phyloP scores from a whole-genome alignment of 108 stramenopile species.

The Nitzschia palea region DNA sequence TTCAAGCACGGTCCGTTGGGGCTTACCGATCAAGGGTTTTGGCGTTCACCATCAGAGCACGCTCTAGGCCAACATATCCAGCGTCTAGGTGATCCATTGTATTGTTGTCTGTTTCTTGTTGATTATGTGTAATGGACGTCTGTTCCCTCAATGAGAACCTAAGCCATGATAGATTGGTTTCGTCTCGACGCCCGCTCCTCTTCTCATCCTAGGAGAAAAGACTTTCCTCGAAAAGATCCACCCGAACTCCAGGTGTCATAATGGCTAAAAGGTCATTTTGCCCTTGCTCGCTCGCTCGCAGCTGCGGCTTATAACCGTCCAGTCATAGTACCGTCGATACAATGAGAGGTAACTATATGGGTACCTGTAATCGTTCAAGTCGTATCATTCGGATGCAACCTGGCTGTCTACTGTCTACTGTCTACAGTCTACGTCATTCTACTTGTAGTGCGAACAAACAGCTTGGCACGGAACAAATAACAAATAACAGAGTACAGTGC shows the following conservation, averaged over 20 bases:
- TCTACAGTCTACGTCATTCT: neutral
- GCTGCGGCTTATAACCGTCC: too few relatives aligned
- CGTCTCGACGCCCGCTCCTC: neutral
- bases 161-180: neutral
- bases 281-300: too few relatives aligned
- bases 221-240: constrained; percentile 10
- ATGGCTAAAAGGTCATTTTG: constrained; percentile 4
- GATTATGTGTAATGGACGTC: neutral
- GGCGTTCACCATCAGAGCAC: constrained; percentile 39
- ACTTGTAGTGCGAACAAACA: too few relatives aligned
- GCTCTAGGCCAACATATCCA: constrained; percentile 36
- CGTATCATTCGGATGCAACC: neutral
- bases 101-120: constrained; percentile 14
- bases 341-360: too few relatives aligned
- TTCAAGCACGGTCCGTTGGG: neutral
- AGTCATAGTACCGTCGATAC: too few relatives aligned
- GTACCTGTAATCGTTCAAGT: too few relatives aligned
- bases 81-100: constrained; percentile 38
- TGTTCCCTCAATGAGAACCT: neutral
- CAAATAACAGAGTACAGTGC: too few relatives aligned
- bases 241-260: constrained; percentile 18
- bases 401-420: constrained; percentile 7
- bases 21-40: constrained; percentile 44
- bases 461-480: too few relatives aligned
- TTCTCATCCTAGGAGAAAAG: constrained; percentile 1